These are phyloP conservation scores for Paraphaeosphaeria minitans DNA, from an alignment of 2,329 filamentous ascomycete genomes.

Conservation along the genomic window DNA sequence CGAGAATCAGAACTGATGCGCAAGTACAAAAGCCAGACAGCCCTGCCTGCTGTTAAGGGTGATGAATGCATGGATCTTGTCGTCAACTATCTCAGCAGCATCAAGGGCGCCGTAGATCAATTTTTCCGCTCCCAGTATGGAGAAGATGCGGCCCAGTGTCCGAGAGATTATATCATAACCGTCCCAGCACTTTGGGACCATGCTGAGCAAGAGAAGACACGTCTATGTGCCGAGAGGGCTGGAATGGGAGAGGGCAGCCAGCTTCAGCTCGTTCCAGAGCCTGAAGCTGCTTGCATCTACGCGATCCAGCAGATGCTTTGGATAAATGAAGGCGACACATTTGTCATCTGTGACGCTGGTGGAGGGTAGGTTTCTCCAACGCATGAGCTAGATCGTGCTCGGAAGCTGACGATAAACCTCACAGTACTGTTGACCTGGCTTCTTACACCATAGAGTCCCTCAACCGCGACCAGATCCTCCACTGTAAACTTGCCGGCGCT, in stretches of 20 bases:
- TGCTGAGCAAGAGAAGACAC: slow-evolving; percentile 7
- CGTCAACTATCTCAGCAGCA: slow-evolving; percentile 6
- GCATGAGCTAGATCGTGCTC: background rate
- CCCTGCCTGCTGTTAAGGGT: background rate
- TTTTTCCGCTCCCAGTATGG: background rate
- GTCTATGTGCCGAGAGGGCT: slow-evolving; percentile 6
- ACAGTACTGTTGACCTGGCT: slow-evolving; percentile 9
- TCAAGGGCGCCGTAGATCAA: slow-evolving; percentile 3
- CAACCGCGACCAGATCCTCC: background rate
- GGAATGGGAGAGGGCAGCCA: slow-evolving; percentile 7
- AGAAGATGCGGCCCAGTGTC: background rate
- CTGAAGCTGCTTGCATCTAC: slow-evolving; percentile 11
- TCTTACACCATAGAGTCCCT: slow-evolving; percentile 8
- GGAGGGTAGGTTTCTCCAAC: slow-evolving; percentile 6
- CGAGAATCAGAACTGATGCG: slow-evolving; percentile 8
- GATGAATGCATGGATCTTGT: slow-evolving; percentile 5
- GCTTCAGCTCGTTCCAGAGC: slow-evolving; percentile 9
- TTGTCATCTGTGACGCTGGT: slow-evolving; percentile 11
- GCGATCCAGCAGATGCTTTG: slow-evolving; percentile 4
- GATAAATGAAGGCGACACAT: slow-evolving; percentile 5
- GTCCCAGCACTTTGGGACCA: slow-evolving; percentile 9
- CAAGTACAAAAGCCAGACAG: slow-evolving; percentile 6
- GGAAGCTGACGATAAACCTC: background rate
- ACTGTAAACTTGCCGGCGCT: slow-evolving; percentile 7
- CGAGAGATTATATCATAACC: slow-evolving; percentile 8